Evolutionary conservation across 2,329 filamentous ascomycete genomes (phyloP), one percentile per base, ranked within the genome.

Genomic region (Neurospora sp.): DNA sequence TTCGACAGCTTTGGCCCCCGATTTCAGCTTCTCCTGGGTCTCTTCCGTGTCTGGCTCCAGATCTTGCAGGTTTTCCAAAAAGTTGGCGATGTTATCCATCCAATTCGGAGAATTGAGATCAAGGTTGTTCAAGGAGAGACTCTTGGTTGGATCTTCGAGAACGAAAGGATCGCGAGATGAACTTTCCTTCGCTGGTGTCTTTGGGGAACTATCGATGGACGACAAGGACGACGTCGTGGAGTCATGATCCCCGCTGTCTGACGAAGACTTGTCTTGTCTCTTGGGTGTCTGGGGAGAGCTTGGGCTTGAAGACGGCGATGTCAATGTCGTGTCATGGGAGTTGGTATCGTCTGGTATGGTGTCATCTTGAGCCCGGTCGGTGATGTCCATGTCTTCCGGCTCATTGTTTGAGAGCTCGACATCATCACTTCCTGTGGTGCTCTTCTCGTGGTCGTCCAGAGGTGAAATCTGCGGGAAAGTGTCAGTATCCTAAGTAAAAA

Each of bases 281-380:
- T 15, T 28, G 12, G 52, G 23, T 1, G 52, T 33, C 6, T 8
- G 4, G 52, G 52, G 52, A 4, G 23, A 17, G 12, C 0, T 28
- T 0, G 23, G 23, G 52, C 11, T 15, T 15, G 52, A 57, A 2
- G 23, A 10, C 1, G 12, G 0, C 23, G 23, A 33, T 17, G 12
- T 1, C 1, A 33, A 33, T 2, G 23, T 62, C 6, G 12, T 33
- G 1, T 33, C 52, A 10, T 0, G 12, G 1, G 3, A 2, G 3
- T 17, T 17, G 2, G 0, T 3, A 17, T 62, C 1, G 6, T 17
- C 12, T 17, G 52, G 0, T 2, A 5, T 6, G 6, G 23, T 2
- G 0, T 62, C 23, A 62, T 33, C 28, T 33, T 62, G 52, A 3
- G 0, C 52, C 52, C 1, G 4, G 23, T 4, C 3, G 52, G 6